Conservation (phyloP, 2,329 filamentous ascomycete species). For the Aspergillus sergii region DNA sequence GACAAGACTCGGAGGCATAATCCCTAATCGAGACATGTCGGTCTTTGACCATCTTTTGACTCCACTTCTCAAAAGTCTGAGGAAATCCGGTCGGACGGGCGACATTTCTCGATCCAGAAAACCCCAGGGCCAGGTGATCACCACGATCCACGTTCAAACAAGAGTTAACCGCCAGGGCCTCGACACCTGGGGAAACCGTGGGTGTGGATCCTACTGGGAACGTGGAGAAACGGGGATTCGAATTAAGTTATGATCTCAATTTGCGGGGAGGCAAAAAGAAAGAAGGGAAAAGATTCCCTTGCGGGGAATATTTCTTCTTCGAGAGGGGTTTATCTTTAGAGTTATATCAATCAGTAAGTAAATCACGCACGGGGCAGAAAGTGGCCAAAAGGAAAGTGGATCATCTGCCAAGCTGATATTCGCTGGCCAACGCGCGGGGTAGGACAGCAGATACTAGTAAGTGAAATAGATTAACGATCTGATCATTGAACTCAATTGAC, state of each 20-base stretch:
- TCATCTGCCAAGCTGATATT: no score
- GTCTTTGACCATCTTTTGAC: not conserved
- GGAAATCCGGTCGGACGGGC: not conserved
- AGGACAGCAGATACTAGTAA: no score
- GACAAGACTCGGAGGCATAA: not conserved
- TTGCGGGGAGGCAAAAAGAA: not conserved
- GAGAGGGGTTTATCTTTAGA: not conserved
- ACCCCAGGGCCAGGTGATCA: not conserved
- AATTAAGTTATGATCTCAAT: not conserved
- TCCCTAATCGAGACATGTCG: not conserved
- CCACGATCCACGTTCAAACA: not conserved
- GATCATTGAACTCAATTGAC: no score
- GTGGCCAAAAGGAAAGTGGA: not conserved
- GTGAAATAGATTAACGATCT: no score
- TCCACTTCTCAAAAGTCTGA: not conserved
- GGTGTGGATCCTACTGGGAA: not conserved
- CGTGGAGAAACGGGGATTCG: not conserved
- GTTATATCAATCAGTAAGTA: not conserved
- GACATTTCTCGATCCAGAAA: not conserved
- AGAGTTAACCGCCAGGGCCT: not conserved
- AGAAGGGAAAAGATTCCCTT: slow-evolving; percentile 13
- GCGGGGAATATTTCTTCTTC: not conserved
- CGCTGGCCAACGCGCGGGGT: no score
- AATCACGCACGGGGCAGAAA: not conserved
- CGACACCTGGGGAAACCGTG: not conserved